Conservation (phyloP, 257 asterid species). For the Agastache rugosa region DNA sequence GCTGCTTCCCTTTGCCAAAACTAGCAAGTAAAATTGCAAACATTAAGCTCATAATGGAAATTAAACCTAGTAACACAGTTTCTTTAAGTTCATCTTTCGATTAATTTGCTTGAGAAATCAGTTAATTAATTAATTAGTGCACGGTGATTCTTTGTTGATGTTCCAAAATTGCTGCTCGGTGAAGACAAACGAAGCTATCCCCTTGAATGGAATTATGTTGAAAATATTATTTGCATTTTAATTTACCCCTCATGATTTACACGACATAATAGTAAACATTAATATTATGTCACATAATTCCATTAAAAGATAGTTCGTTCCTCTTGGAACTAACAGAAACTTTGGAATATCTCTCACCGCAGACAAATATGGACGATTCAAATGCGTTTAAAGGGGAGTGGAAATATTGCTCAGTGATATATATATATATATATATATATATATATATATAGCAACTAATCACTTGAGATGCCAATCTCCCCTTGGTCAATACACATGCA, state of each 20-base stretch:
- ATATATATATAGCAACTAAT: too few relatives aligned
- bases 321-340: constrained; percentile 35
- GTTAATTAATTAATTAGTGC: neutral
- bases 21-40: constrained; percentile 49
- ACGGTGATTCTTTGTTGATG: neutral
- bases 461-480: neutral
- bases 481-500: neutral
- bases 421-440: too few relatives aligned
- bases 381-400: neutral
- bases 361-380: neutral
- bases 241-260: neutral
- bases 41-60: neutral
- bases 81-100: neutral
- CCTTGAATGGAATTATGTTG: constrained; percentile 40
- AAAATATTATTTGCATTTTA: neutral
- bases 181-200: constrained; percentile 42
- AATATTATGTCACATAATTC: constrained; percentile 36
- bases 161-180: constrained; percentile 29
- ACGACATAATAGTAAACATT: too few relatives aligned
- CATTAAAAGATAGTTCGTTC: constrained; percentile 57
- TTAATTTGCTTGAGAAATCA: too few relatives aligned
- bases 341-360: constrained; percentile 30
- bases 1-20: constrained; percentile 91
- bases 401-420: neutral
- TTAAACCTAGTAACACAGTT: neutral